These are phyloP conservation scores for Schizosaccharomyces cryophilus DNA, from an alignment of 805 yeast species.

Conservation along the genomic window DNA sequence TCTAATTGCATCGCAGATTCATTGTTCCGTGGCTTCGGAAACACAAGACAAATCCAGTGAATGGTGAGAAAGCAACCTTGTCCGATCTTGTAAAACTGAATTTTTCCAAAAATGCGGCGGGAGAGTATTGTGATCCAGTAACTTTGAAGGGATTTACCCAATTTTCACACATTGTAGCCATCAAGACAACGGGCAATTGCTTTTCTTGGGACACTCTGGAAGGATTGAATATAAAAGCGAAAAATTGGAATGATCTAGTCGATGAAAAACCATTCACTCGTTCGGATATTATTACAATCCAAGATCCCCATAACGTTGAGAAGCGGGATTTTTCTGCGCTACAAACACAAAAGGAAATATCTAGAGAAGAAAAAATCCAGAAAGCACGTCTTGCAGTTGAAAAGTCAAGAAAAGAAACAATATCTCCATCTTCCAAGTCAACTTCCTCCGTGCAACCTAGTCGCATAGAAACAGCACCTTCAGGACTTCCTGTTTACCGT, in stretches of 20 bases:
- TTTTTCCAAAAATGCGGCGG: conserved; percentile 10
- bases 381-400: neutral
- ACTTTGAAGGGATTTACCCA: conserved; percentile 13
- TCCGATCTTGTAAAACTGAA: conserved; percentile 11
- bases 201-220: conserved; percentile 13
- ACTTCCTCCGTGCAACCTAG: neutral
- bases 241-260: conserved; percentile 13
- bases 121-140: conserved; percentile 14
- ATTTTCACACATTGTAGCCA: conserved; percentile 11
- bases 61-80: conserved; percentile 9
- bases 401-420: neutral
- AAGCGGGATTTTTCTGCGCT: conserved; percentile 4
- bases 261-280: conserved; percentile 12
- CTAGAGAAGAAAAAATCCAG: neutral
- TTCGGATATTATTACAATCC: conserved; percentile 11
- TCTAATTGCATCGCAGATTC: conserved; percentile 6
- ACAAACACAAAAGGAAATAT: neutral
- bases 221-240: conserved; percentile 12
- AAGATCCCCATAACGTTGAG: conserved; percentile 6
- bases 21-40: conserved; percentile 12
- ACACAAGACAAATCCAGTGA: conserved; percentile 13
- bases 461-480: neutral
- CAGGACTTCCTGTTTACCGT: conserved; percentile 4
- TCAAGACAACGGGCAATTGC: conserved; percentile 13
- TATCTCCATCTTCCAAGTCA: neutral